Percentiles rank a stretch among this genome's conserved stretches.
phyloP scores from a whole-genome alignment of 768 basidiomycete genomes.

The Suillus weaverae region DNA sequence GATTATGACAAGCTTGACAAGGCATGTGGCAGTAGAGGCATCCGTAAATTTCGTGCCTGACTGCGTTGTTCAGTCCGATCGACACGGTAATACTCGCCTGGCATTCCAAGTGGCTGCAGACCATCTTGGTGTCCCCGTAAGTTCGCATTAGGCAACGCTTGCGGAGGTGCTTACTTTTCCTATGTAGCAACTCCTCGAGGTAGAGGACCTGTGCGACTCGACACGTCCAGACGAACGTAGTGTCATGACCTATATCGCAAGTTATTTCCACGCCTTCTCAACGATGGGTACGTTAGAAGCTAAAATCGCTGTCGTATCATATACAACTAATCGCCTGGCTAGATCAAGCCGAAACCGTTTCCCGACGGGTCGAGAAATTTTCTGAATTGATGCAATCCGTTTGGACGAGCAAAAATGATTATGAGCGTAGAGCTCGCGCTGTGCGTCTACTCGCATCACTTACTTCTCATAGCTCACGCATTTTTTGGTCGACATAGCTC shows the following conservation, averaged over 20 bases:
- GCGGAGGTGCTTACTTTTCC: background rate
- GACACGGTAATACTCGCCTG: slow-evolving; percentile 78
- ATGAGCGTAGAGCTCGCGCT: slow-evolving; percentile 79
- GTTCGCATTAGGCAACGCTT: slow-evolving; percentile 26
- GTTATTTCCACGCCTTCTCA: slow-evolving; percentile 97
- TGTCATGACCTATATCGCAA: slow-evolving; percentile 98
- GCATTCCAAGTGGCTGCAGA: slow-evolving; percentile 90
- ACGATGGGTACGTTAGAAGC: slow-evolving; percentile 72
- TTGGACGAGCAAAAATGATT: slow-evolving; percentile 87
- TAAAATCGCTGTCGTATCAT: background rate
- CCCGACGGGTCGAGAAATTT: slow-evolving; percentile 92
- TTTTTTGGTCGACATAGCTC: slow-evolving; percentile 40
- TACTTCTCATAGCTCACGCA: background rate
- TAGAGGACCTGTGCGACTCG: slow-evolving; percentile 89
- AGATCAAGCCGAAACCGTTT: slow-evolving; percentile 96
- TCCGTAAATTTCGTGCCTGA: slow-evolving; percentile 11
- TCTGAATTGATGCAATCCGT: slow-evolving; percentile 93
- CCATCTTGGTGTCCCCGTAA: slow-evolving; percentile 86
- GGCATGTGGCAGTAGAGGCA: slow-evolving; percentile 37
- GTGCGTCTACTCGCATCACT: slow-evolving; percentile 39
- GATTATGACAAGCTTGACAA: slow-evolving; percentile 89
- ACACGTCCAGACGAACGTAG: slow-evolving; percentile 91
- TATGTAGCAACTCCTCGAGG: slow-evolving; percentile 87
- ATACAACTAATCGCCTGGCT: background rate
- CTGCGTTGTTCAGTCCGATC: slow-evolving; percentile 53